Conservation (phyloP, 2,329 filamentous ascomycete species). For the Fusarium siculi region DNA sequence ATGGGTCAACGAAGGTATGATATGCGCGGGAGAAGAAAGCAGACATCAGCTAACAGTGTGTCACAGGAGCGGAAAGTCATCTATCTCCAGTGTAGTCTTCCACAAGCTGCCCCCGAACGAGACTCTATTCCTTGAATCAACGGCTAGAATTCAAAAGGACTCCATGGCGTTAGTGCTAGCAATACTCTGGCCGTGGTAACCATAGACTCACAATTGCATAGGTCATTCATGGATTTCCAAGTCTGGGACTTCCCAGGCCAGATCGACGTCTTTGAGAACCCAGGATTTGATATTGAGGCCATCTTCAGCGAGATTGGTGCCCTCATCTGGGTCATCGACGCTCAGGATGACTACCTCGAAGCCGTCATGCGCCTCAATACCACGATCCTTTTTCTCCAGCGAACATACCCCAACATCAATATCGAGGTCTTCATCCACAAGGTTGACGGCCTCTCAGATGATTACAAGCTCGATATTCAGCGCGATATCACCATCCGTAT, state of each 20-base stretch:
- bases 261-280: conserved; percentile 87
- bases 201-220: conserved; percentile 50
- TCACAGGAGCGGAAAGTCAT: conserved; percentile 92
- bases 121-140: conserved; percentile 95
- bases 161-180: conserved; percentile 81
- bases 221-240: conserved; percentile 99
- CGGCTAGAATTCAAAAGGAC: conserved; percentile 92
- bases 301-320: conserved; percentile 96
- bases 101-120: conserved; percentile 97
- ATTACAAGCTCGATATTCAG: conserved; percentile 96
- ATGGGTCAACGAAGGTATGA: conserved; percentile 94
- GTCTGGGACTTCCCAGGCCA: conserved; percentile 98
- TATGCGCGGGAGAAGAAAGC: neutral
- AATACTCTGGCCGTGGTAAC: neutral
- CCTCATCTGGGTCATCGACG: conserved; percentile 98
- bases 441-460: conserved; percentile 95
- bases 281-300: conserved; percentile 88
- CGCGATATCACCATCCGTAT: conserved; percentile 97
- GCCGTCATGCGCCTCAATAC: conserved; percentile 86
- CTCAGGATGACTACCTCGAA: conserved; percentile 97
- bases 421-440: conserved; percentile 99
- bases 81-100: conserved; percentile 98
- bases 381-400: conserved; percentile 89
- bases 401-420: conserved; percentile 91
- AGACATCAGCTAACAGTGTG: conserved; percentile 1